phyloP scores from a whole-genome alignment of 2,329 filamentous ascomycete species.

The Taxawa tesnikishii region DNA sequence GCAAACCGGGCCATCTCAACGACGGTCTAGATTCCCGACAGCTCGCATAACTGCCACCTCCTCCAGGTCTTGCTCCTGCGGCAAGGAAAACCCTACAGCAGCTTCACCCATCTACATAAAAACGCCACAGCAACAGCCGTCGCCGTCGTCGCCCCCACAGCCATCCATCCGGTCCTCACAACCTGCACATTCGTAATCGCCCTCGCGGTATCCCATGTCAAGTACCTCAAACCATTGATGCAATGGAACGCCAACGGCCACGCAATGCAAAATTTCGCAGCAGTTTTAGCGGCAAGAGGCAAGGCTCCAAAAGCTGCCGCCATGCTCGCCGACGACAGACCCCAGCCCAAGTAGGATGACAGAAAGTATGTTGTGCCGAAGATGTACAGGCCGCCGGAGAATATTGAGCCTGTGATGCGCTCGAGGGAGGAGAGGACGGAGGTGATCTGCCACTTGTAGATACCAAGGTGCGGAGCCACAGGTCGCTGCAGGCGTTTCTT shows the following conservation, averaged over 20 bases:
- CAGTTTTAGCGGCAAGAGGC: slow-evolving; percentile 46
- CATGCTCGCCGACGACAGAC: slow-evolving; percentile 51
- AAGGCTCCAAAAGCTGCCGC: slow-evolving; percentile 52
- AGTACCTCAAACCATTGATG: slow-evolving; percentile 59
- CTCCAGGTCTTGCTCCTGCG: no score
- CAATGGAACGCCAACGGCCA: slow-evolving; percentile 57
- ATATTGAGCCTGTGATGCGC: slow-evolving; percentile 67
- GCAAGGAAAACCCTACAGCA: no score
- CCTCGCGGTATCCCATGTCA: slow-evolving; percentile 56
- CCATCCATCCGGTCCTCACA: slow-evolving; percentile 51
- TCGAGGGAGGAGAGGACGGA: slow-evolving; percentile 67
- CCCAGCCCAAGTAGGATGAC: slow-evolving; percentile 62
- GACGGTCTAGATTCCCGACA: no score
- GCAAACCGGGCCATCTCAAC: no score
- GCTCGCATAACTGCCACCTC: no score
- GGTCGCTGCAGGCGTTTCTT: slow-evolving; percentile 72
- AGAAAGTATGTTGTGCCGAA: slow-evolving; percentile 73
- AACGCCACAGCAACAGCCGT: background rate
- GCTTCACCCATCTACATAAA: no score
- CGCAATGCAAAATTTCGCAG: slow-evolving; percentile 46
- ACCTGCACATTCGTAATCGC: slow-evolving; percentile 53
- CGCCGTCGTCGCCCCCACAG: slow-evolving; percentile 35
- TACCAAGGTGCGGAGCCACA: slow-evolving; percentile 69
- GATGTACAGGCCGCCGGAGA: slow-evolving; percentile 65
- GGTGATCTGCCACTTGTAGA: slow-evolving; percentile 80